A percentile compares a stretch with the other conserved stretches of the same genome.
Conservation (phyloP, 352 stramenopile species). For the Phytophthora sansomeana region DNA sequence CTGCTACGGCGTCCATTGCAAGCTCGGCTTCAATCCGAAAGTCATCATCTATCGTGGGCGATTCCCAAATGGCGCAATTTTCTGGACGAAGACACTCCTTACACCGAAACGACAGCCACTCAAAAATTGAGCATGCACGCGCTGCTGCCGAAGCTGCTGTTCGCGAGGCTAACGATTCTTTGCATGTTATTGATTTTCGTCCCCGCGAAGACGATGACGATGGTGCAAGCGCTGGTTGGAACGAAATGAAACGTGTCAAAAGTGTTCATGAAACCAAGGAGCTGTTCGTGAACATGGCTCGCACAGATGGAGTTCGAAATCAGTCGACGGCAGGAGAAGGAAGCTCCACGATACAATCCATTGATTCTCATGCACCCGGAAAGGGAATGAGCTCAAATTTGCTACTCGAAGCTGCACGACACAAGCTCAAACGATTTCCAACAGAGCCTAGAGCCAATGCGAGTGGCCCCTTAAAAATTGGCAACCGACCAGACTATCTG, state of each 20-base stretch:
- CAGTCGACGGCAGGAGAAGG: conserved; percentile 11
- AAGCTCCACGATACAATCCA: background rate
- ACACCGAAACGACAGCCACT: conserved; percentile 6
- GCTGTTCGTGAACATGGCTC: conserved; percentile 52
- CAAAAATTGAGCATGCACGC: conserved; percentile 16
- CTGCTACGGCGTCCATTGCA: conserved; percentile 9
- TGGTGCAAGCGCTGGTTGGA: background rate
- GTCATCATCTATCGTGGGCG: background rate
- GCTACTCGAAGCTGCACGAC: conserved; percentile 8
- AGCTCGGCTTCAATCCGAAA: conserved; percentile 19
- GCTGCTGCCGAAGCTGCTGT: conserved; percentile 23
- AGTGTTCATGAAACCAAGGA: conserved; percentile 69
- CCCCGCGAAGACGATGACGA: conserved; percentile 5
- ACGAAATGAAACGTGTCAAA: conserved; percentile 35
- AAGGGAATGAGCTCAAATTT: conserved; percentile 8
- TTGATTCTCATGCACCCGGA: conserved; percentile 14
- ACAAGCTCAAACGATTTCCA: conserved; percentile 33
- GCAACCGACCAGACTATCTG: conserved; percentile 58
- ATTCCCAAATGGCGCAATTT: conserved; percentile 5
- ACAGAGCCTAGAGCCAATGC: conserved; percentile 21
- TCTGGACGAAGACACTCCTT: conserved; percentile 16
- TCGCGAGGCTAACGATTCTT: conserved; percentile 10
- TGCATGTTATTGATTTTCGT: conserved; percentile 15
- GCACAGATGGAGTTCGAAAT: conserved; percentile 12
- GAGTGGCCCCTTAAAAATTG: conserved; percentile 21